Base-by-base conservation (phyloP, 768 basidiomycete species). In the Coprinopsis strossmayeri region DNA sequence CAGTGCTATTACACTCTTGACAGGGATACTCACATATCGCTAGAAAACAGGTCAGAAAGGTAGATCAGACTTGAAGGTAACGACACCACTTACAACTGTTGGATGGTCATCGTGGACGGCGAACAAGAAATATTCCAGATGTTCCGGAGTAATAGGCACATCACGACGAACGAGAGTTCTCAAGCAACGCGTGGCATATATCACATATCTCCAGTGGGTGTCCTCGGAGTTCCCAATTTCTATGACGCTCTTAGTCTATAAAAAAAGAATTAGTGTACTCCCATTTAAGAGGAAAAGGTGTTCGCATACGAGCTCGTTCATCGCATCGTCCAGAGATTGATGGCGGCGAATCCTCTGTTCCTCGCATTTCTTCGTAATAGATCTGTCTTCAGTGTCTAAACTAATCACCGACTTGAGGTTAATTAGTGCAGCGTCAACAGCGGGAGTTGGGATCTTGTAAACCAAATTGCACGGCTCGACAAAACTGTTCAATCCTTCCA, bases 151-250 rank as follows among this genome's bases (percentile, higher is more conserved):
- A 47, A 76, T 62, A 11, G 82, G 76, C 1, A 58, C 59, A 61
- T 92, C 89, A 1, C 79, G 77, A 17, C 88, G 71, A 40, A 89
- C 69, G 12, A 91, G 66, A 2, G 85, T 78, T 23, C 86, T 74
- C 13, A 91, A 68, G 58, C 78, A 78, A 48, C 84, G 72, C 24
- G 82, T 70, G 9, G 87, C 85, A 30, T 80, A 78, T 34, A 89
- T 84, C 4, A 71, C 68, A 59, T 92, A 92, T 48, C 81, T 76
- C 89, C 89, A 91, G 59, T 92, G 89, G 3, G 84, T 90, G 13
- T 69, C 64, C 2, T 74, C 55, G 23, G 79, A 77, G 18, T 77
- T 71, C 1, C 78, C 87, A 30, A 87, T 72, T 24, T 74, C 69
- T 26, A 87, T 63, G 15, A 85, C 68, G 20, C 69, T 55, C 0